Base-by-base conservation (phyloP, 768 basidiomycete genomes). In the Kwoniella newhampshirensis region DNA sequence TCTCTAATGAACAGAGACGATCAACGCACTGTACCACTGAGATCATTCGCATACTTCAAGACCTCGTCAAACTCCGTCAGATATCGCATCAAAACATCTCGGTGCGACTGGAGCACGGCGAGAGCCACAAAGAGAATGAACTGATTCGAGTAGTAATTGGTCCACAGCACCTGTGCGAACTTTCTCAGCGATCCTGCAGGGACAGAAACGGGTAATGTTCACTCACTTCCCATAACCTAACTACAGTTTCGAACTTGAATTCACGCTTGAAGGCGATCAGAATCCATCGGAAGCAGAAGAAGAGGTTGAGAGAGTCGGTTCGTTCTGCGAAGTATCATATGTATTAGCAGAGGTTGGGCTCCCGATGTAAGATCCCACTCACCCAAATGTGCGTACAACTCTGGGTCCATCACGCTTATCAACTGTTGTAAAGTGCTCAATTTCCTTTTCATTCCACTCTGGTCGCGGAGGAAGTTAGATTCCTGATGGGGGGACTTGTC, bases 391-490 rank as follows among this genome's bases (percentile, higher is more conserved):
- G 87, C 84, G 75, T 93, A 96, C 20, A 99, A 77, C 70, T 97
- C 90, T 1, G 93, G 92, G 70, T 99, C 96, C 90, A 98, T 94
- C 28, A 93, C 82, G 32, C 84, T 82, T 37, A 98, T 88, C 13
- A 99, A 78, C 66, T 94, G 86, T 69, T 98, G 96, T 18, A 99
- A 79, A 7, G 88, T 89, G 25, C 85, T 82, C 23, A 99, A 77
- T 70, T 98, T 92, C 59, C 87, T 86, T 81, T 91, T 93, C 96
- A 99, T 99, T 3, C 96, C 96, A 58, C 88, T 90, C 73, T 99
- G 96, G 70, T 99, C 96, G 5, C 91, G 84, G 36, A 91, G 81
- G 77, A 99, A 99, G 75, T 99, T 98, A 70, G 86, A 84, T 78
- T 92, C 89, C 93, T 96, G 71, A 13, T 58, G 30, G 18, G 21